These are phyloP conservation scores for Purshia tridentata DNA, from an alignment of 306 rosid genomes.

Conservation along the genomic window DNA sequence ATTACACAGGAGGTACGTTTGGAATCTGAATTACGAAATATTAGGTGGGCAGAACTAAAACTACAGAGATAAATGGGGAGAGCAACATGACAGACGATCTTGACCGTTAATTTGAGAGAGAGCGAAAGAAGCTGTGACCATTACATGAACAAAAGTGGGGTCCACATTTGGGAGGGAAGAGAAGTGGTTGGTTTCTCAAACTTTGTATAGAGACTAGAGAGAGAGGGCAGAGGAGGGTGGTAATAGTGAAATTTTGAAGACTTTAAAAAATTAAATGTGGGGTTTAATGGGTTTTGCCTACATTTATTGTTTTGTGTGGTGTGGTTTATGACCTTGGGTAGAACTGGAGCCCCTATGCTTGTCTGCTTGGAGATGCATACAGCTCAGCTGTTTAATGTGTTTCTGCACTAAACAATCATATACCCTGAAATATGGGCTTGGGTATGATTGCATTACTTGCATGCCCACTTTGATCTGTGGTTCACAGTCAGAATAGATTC, in stretches of 20 bases:
- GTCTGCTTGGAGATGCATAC: conserved; percentile 10
- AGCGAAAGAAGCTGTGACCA: neutral
- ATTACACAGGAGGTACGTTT: conserved; percentile 35
- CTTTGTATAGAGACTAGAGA: neutral
- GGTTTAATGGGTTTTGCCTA: conserved; percentile 3
- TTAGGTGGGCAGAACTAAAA: neutral
- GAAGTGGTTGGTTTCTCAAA: neutral
- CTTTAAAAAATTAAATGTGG: neutral
- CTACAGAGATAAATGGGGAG: neutral
- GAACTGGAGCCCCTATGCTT: neutral
- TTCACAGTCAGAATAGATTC: too few species aligned
- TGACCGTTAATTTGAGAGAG: neutral
- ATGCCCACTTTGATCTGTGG: neutral
- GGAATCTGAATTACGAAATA: conserved; percentile 33
- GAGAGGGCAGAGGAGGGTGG: neutral
- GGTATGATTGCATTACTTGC: too few species aligned
- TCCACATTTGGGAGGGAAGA: too few species aligned
- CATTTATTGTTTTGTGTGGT: too few species aligned
- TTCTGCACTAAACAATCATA: neutral
- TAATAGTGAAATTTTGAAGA: neutral
- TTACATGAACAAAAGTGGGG: neutral
- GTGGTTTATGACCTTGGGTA: neutral
- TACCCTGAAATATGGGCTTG: neutral
- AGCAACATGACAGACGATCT: conserved; percentile 18
- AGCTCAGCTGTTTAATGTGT: conserved; percentile 25